Conservation (phyloP, 2,329 filamentous ascomycete genomes). For the Ramichloridium luteum region DNA sequence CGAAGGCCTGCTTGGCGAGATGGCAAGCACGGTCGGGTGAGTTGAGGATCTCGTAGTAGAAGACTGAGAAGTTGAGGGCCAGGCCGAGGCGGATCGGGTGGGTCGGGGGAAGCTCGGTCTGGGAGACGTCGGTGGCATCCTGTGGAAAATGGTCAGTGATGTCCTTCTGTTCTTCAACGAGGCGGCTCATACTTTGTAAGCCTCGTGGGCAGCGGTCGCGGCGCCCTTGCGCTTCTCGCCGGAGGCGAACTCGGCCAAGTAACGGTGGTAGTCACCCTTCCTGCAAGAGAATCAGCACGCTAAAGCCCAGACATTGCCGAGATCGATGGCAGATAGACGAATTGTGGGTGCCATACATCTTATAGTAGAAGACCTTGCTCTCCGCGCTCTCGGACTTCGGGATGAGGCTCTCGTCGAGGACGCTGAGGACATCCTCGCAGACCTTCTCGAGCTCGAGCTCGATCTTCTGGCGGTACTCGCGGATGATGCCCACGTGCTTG, state of each 20-base stretch:
- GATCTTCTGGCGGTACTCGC: conserved; percentile 97
- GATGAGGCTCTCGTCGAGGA: conserved; percentile 85
- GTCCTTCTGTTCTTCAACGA: conserved; percentile 5
- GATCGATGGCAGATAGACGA: too few species aligned
- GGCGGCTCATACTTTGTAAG: conserved; percentile 72
- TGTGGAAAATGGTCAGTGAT: conserved; percentile 29
- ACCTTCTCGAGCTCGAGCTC: conserved; percentile 94
- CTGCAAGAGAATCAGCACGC: conserved; percentile 36
- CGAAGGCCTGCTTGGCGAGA: conserved; percentile 97
- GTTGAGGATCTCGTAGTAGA: conserved; percentile 99
- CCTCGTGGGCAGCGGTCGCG: conserved; percentile 78
- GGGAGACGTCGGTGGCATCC: conserved; percentile 96
- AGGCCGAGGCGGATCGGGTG: conserved; percentile 97
- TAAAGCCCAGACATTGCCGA: too few species aligned
- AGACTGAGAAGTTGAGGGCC: conserved; percentile 97
- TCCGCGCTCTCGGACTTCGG: conserved; percentile 93
- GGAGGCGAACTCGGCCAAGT: conserved; percentile 84
- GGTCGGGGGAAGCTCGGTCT: conserved; percentile 92
- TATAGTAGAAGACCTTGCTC: conserved; percentile 99
- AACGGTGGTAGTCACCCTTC: conserved; percentile 97
- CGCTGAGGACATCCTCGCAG: conserved; percentile 94
- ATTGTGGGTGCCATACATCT: conserved; percentile 98
- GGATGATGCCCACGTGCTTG: conserved; percentile 87
- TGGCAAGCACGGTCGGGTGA: conserved; percentile 95
- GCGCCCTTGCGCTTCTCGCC: conserved; percentile 86